Evolutionary conservation across 208 protist species (phyloP).

Genomic region (Wallacemonas sp.): DNA sequence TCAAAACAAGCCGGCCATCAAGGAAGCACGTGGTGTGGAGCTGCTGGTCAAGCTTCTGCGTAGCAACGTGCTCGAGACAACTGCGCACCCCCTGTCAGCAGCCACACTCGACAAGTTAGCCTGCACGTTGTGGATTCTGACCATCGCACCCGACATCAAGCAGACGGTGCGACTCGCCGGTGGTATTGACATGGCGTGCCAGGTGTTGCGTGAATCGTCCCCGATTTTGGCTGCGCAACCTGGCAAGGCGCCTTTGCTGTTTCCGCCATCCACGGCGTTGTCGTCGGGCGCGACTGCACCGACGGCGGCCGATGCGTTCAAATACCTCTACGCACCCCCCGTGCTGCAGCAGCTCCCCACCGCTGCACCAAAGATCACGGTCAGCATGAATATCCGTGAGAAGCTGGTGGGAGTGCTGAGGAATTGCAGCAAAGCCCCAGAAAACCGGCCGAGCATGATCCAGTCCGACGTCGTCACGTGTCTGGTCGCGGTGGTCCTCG

Average conservation of each 20-base stretch:
- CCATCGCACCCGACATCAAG: conserved; percentile 90
- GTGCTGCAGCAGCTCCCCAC: conserved; percentile 39
- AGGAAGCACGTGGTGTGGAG: conserved; percentile 83
- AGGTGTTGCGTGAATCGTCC: conserved; percentile 66
- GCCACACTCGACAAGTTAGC: conserved; percentile 88
- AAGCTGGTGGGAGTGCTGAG: conserved; percentile 88
- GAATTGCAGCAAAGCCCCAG: conserved; percentile 85
- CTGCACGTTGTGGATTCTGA: conserved; percentile 91
- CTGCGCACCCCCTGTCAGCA: conserved; percentile 30
- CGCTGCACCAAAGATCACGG: conserved; percentile 19
- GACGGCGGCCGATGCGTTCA: conserved; percentile 18
- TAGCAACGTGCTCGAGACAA: conserved; percentile 5
- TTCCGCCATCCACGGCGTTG: conserved; percentile 12
- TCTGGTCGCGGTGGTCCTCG: conserved; percentile 76
- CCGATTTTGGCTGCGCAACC: conserved; percentile 39
- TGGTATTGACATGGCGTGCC: conserved; percentile 72
- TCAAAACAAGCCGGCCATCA: conserved; percentile 88
- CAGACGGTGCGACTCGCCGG: conserved; percentile 71
- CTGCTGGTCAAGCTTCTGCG: conserved; percentile 64
- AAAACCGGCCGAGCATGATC: conserved; percentile 75
- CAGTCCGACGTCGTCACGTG: conserved; percentile 50
- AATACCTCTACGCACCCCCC: conserved; percentile 18
- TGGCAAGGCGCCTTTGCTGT: conserved; percentile 17
- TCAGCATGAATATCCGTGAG: conserved; percentile 79
- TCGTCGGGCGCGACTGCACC: not conserved